Base-by-base conservation (phyloP, 2,329 filamentous ascomycete species). In the Penicillium sp. region DNA sequence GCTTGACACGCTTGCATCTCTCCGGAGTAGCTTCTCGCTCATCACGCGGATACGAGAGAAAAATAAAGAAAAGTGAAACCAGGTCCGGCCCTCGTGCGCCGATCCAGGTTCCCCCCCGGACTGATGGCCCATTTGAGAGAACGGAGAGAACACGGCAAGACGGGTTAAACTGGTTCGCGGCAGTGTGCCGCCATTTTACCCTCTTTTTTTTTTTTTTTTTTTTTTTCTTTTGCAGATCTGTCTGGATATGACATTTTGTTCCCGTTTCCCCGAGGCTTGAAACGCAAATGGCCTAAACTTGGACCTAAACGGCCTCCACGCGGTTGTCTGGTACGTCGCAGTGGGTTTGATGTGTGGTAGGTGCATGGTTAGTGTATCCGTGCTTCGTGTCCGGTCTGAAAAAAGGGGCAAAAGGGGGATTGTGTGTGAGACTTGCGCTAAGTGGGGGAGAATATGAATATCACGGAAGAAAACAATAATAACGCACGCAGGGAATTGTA, bases 371-470 rank as follows among this genome's bases (percentile, higher is more conserved):
- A 40, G 45, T 48, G 47, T n/a, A 39, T 43, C 33, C 24, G 43
- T 46, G 51, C 38, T 33, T 52, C 33, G 33, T 38, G 24, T 22
- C 12, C 38, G 32, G 43, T 46, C 46, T 43, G 24, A 45, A 55
- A 55, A 56, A 56, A 46, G 48, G 54, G 54, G 53, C 34, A 51
- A 50, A 41, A 35, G 35, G 43, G 19, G 12, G 2, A 21, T 45
- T 21, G 5, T 31, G 12, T 45, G 29, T 45, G 29, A 28, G 29
- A 10, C 31, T 24, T 9, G 15, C 29, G 22, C 37, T 15, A 41
- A 33, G 28, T 32, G 44, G 35, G 26, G 21, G 33, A 31, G 10
- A 13, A 48, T 7, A 38, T 38, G 39, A 15, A 29, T 32, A 15
- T 45, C 15, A 21, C 22, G 21, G 13, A 17, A 4, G 13, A 17